Base-by-base conservation (phyloP, 768 basidiomycete genomes). In the Postia placenta region DNA sequence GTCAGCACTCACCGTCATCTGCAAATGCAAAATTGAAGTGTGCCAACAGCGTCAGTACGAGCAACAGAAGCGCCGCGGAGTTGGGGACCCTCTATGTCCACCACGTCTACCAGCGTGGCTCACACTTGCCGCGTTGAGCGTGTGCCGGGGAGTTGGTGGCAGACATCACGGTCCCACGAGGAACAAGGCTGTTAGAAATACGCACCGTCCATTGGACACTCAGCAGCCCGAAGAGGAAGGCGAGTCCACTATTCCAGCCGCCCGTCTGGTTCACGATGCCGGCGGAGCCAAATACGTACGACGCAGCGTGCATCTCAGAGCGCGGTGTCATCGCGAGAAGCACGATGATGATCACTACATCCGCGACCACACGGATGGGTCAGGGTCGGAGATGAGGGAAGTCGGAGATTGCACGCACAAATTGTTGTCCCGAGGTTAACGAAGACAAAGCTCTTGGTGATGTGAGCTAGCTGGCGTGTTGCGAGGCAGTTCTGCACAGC, bases 161-260 rank as follows among this genome's bases (percentile, higher is more conserved):
- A 12, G 11, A 19, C 26, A 12, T 20, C 23, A 35, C 9, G n/a
- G n/a, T 39, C 38, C 6, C 17, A 19, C 12, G 15, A 39, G 12
- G 38, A 19, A 39, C 11, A 14, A 39, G 20, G 20, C 19, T 39
- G 7, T 22, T 6, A 11, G 39, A 11, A 25, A 23, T 19, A 68
- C 83, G 27, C 57, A 88, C 83, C 56, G 87, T 89, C 87, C 89
- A 92, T 62, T 92, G 89, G 19, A 94, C 92, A 50, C 83, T 86
- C 24, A 93, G 73, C 44, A 93, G 67, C 22, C 91, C 92, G 56
- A 95, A 84, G 19, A 91, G 69, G 70, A 92, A 92, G 0, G 89
- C 83, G 38, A 94, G 70, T 0, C 91, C 91, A 35, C 74, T 78
- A 55, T 81, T 83, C 77, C 81, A 83, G 51, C 85, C 90, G 24